Evolutionary conservation across 140 eudicot species (phyloP), one percentile per base, ranked within the genome.

Genomic region (Bidens hawaiensis): DNA sequence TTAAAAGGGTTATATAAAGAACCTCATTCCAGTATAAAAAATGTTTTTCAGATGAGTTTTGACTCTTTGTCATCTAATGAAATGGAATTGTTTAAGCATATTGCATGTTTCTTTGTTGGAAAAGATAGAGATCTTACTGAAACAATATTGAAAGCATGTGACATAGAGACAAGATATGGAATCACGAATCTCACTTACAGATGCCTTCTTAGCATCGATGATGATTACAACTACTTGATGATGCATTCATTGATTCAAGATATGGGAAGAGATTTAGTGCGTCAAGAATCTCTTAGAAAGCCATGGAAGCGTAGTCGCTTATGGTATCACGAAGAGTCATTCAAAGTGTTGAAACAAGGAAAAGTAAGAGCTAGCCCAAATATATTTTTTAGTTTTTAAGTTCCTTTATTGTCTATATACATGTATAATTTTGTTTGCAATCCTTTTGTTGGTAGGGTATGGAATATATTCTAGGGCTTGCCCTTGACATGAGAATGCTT

Each of bases 241-340:
- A 55, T 55, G 42, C 62, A 55, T 28, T 4, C 7, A 1, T 28
- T 55, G 43, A 4, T 55, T 15, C 19, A 52, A 52, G 34, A 52
- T 33, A 52, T 25, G 59, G 59, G 59, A 52, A 52, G 34, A 24
- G 59, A 55, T n/a, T 6, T 55, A 15, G 42, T 55, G 16, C 42
- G 42, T 2, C 62, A 55, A 28, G 25, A 55, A 55, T 55, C 42
- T 6, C 62, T 2, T 6, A 0, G 30, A 0, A 55, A 55, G 2
- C 41, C 42, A n/a, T 55, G 62, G 62, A 0, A 55, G 25, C 25
- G 62, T 6, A 55, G 62, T 28, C 25, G 25, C 15, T 8, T 15
- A 28, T 55, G 43, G 47, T 10, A 23, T 58, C 64, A 58, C 10
- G 18, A 31, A 5, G 64, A 58, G 18, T 33, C 64, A 33, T 33